A percentile compares a stretch with the other conserved stretches of the same genome.
Conservation (phyloP, 2,329 filamentous ascomycete genomes). For the Alternaria hordeiaustralica region DNA sequence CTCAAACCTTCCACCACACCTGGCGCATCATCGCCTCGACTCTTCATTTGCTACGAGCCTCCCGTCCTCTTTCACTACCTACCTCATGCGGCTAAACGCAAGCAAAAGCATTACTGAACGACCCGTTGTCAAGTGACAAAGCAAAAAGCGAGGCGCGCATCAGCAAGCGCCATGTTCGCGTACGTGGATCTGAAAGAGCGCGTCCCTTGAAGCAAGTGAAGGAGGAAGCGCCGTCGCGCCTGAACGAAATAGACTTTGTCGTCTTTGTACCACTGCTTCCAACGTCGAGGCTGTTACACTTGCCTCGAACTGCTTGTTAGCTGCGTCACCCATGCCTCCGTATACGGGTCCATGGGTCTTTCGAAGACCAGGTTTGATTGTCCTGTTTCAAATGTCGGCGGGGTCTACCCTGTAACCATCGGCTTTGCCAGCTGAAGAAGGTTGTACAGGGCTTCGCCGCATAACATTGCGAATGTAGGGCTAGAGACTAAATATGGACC, state of each 20-base stretch:
- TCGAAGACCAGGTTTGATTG: slow-evolving; percentile 29
- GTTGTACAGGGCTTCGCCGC: slow-evolving; percentile 31
- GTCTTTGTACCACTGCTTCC: slow-evolving; percentile 5
- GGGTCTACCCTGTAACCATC: slow-evolving; percentile 25
- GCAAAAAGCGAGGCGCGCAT: slow-evolving; percentile 12
- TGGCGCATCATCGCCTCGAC: slow-evolving; percentile 15
- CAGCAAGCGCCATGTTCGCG: slow-evolving; percentile 14
- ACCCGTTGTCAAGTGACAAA: slow-evolving; percentile 3
- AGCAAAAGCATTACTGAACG: slow-evolving; percentile 16
- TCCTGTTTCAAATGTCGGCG: slow-evolving; percentile 32
- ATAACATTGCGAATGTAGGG: slow-evolving; percentile 31
- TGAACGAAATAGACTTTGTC: slow-evolving; percentile 6
- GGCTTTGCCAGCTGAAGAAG: slow-evolving; percentile 19
- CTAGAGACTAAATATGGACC: slow-evolving; percentile 23
- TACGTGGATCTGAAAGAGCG: slow-evolving; percentile 4
- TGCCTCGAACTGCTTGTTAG: slow-evolving; percentile 22
- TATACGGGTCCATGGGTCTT: slow-evolving; percentile 22
- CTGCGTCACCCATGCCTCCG: slow-evolving; percentile 27
- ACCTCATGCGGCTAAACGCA: slow-evolving; percentile 15
- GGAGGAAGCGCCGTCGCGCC: slow-evolving; percentile 1
- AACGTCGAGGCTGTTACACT: slow-evolving; percentile 9
- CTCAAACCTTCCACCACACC: slow-evolving; percentile 22
- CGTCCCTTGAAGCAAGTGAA: background rate
- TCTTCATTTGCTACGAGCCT: slow-evolving; percentile 14
- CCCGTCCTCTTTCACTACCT: slow-evolving; percentile 4